These are phyloP conservation scores for Suillus weaverae DNA, from an alignment of 768 basidiomycete genomes.

Conservation along the genomic window DNA sequence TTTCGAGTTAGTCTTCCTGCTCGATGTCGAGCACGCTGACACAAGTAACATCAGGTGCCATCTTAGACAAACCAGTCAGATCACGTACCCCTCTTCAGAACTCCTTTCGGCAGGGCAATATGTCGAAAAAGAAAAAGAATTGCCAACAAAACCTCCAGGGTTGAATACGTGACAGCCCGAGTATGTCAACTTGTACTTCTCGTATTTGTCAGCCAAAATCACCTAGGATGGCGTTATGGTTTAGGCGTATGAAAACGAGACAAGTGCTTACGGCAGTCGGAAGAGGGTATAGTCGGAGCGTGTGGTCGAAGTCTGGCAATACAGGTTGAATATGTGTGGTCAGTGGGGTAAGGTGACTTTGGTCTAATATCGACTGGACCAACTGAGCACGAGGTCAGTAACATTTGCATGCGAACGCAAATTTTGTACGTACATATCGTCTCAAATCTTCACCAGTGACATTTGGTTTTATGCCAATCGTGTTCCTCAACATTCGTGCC, in stretches of 20 bases:
- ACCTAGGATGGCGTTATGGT: conserved; percentile 47
- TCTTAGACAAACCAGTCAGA: background rate
- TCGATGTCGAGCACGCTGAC: background rate
- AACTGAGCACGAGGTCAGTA: conserved; percentile 50
- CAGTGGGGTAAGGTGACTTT: conserved; percentile 90
- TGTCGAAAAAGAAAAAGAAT: conserved; percentile 82
- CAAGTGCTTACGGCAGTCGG: conserved; percentile 77
- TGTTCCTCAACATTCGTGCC: conserved; percentile 90
- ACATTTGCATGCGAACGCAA: conserved; percentile 4
- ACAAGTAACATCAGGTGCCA: background rate
- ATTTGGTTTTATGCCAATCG: conserved; percentile 84
- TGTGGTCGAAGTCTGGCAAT: conserved; percentile 87
- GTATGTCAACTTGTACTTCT: conserved; percentile 94
- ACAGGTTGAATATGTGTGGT: conserved; percentile 84
- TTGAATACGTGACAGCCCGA: conserved; percentile 99
- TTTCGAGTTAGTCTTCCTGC: conserved; percentile 1
- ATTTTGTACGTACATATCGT: conserved; percentile 67
- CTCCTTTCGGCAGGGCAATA: conserved; percentile 84
- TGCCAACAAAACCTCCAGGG: conserved; percentile 88
- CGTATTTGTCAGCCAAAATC: conserved; percentile 94
- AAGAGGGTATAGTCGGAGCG: conserved; percentile 89
- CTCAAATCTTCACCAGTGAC: conserved; percentile 79
- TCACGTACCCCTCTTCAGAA: conserved; percentile 78
- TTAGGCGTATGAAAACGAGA: conserved; percentile 10
- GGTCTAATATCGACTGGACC: conserved; percentile 95